These are phyloP conservation scores for Vinca minor DNA, from an alignment of 257 asterid genomes.

Conservation along the genomic window DNA sequence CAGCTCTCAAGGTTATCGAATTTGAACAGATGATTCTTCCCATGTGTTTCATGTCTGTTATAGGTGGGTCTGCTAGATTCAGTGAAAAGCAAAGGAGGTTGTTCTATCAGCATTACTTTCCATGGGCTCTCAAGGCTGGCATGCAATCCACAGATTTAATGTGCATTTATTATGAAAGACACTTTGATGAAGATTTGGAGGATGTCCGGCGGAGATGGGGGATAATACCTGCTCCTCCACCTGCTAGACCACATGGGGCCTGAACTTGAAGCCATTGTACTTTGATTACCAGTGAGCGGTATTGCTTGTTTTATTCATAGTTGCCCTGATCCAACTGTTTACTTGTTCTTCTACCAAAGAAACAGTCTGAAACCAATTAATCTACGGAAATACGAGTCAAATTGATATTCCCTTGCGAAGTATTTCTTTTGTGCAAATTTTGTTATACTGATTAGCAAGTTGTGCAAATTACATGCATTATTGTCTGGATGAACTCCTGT, in stretches of 20 bases:
- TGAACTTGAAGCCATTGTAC: constrained; percentile 5
- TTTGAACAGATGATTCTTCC: constrained; percentile 95
- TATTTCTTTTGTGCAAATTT: background rate
- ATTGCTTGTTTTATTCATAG: background rate
- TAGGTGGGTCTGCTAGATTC: constrained; percentile 84
- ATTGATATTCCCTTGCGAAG: background rate
- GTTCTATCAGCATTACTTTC: constrained; percentile 86
- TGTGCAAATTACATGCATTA: background rate
- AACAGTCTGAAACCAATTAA: background rate
- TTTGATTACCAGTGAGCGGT: background rate
- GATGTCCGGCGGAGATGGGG: constrained; percentile 77
- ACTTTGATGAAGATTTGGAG: constrained; percentile 80
- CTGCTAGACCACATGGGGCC: constrained; percentile 24
- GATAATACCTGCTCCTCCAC: constrained; percentile 62
- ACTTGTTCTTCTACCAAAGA: too few relatives aligned
- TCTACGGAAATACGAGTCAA: background rate
- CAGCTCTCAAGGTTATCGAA: constrained; percentile 80
- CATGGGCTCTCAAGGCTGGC: constrained; percentile 93
- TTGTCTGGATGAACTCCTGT: background rate
- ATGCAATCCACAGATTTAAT: constrained; percentile 60
- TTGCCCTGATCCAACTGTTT: background rate
- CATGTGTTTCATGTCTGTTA: constrained; percentile 81
- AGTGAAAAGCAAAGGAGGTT: constrained; percentile 57
- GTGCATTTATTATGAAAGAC: constrained; percentile 81
- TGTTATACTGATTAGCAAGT: background rate